Base-by-base conservation (phyloP, 148 eudicot genomes). In the Beta vulgaris region DNA sequence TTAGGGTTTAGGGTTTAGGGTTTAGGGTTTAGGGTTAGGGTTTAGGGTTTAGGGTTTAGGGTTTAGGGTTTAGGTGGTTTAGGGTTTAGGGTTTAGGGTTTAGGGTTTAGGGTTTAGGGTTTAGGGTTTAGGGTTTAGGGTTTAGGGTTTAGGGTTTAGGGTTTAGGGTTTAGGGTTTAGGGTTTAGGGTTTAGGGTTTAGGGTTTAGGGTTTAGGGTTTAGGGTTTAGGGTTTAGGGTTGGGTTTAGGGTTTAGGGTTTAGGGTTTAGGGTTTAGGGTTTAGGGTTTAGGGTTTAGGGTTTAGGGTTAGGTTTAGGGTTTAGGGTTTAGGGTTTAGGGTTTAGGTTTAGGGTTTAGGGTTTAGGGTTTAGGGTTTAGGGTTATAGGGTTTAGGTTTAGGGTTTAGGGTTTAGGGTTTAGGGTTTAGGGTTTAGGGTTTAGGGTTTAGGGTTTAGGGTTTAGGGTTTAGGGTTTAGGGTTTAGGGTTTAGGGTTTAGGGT, bases 181-280 rank as follows among this genome's bases (percentile, higher is more conserved):
- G 43, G 69, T 66, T 76, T 67, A 76, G 78, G 78, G 78, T 66
- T 76, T 67, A 53, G 72, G 73, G 64, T 53, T 76, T 25, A 67
- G 79, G 73, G 68, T 54, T 40, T 3, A 74, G 80, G 64, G 69
- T 77, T 68, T 59, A 74, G 80, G 73, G 69, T 77, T 54, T 31
- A 74, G 78, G 58, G 68, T 65, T 65, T 3, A 21, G 69, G 69
- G 5, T 65, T 65, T 3, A 21, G 69, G 69, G 5, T 65, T 65
- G 42, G 69, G 37, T 32, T 65, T 29, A 7, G 42, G 69, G 37
- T 65, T 65, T 29, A 35, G 69, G 69, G 37, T 65, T 65, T 55
- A 67, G 79, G 79, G 69, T n/a, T 77, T 77, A 69, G 74, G 79
- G 79, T 69, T 78, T 78, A 71, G 76, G 81, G 81, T 71, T 78